Percentiles rank a stretch among this genome's conserved stretches.
Evolutionary conservation across 1,139 yeast genomes (phyloP).

Genomic region (Suhomyces wounanorum): DNA sequence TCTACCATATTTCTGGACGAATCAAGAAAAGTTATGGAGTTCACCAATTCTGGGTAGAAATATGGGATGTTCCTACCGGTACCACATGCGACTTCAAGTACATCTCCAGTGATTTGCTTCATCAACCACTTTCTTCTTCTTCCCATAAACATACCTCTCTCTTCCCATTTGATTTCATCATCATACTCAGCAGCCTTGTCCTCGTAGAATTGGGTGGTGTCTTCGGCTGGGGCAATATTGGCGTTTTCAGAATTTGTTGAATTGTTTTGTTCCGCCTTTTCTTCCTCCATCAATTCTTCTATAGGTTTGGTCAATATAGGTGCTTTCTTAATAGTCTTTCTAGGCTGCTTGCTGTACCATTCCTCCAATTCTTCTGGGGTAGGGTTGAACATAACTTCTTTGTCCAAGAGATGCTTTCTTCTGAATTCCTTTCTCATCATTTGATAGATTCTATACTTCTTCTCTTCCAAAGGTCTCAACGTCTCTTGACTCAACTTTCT

Average conservation of each 20-base stretch:
- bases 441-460: conserved; percentile 54
- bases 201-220: conserved; percentile 84
- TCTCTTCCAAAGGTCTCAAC: conserved; percentile 56
- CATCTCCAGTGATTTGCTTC: conserved; percentile 82
- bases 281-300: conserved; percentile 19
- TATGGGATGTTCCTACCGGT: conserved; percentile 91
- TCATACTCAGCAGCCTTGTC: conserved; percentile 80
- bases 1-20: conserved; percentile 85
- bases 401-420: conserved; percentile 46
- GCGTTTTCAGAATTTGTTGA: conserved; percentile 36
- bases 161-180: conserved; percentile 82
- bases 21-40: conserved; percentile 82
- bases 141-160: conserved; percentile 78
- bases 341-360: conserved; percentile 46
- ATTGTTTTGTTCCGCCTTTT: conserved; percentile 16
- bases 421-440: conserved; percentile 55
- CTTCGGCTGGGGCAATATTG: conserved; percentile 64
- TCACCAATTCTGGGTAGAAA: conserved; percentile 58
- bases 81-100: conserved; percentile 91
- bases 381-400: conserved; percentile 51
- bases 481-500: conserved; percentile 54
- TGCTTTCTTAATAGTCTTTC: conserved; percentile 26
- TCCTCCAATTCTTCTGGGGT: conserved; percentile 51
- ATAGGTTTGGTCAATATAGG: conserved; percentile 28
- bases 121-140: conserved; percentile 81